Percentiles rank a stretch among this genome's conserved stretches.
These are phyloP conservation scores for Gynochthodes officinalis DNA, from an alignment of 257 asterid genomes.

Conservation along the genomic window DNA sequence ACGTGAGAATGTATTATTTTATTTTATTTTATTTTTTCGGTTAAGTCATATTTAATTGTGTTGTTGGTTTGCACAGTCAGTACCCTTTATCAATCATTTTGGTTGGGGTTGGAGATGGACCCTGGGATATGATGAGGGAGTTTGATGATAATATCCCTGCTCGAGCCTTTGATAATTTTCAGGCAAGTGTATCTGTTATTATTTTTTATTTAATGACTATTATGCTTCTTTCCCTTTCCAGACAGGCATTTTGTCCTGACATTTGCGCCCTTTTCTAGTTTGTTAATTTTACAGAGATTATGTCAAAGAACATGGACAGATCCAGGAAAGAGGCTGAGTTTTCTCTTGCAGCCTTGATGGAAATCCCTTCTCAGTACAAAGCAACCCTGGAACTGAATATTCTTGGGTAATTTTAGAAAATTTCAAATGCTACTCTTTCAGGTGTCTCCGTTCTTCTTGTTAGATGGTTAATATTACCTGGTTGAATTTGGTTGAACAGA, in stretches of 20 bases:
- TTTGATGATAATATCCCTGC: conserved; percentile 92
- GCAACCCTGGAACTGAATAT: conserved; percentile 88
- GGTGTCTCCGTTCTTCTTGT: background rate
- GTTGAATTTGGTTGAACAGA: conserved; percentile 39
- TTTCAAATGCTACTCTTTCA: too few species aligned
- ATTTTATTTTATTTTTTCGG: background rate
- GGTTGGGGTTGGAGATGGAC: conserved; percentile 97
- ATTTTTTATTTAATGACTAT: background rate
- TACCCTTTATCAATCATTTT: conserved; percentile 78
- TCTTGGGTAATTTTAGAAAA: conserved; percentile 53
- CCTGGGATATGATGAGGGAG: conserved; percentile 97
- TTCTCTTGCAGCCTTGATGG: conserved; percentile 94
- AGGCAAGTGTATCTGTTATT: conserved; percentile 42
- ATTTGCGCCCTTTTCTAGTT: conserved; percentile 43
- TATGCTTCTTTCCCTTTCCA: conserved; percentile 7
- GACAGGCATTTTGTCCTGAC: conserved; percentile 13
- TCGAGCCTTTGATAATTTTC: conserved; percentile 90
- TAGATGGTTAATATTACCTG: conserved; percentile 10
- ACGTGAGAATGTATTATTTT: background rate
- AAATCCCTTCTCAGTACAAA: conserved; percentile 90
- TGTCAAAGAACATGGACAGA: conserved; percentile 62
- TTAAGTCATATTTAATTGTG: background rate
- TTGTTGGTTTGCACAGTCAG: conserved; percentile 44
- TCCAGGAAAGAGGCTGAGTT: conserved; percentile 92
- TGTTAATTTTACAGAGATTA: conserved; percentile 87